These are phyloP conservation scores for Sclerotinia sclerotiorum DNA, from an alignment of 2,329 filamentous ascomycete genomes.

Conservation along the genomic window DNA sequence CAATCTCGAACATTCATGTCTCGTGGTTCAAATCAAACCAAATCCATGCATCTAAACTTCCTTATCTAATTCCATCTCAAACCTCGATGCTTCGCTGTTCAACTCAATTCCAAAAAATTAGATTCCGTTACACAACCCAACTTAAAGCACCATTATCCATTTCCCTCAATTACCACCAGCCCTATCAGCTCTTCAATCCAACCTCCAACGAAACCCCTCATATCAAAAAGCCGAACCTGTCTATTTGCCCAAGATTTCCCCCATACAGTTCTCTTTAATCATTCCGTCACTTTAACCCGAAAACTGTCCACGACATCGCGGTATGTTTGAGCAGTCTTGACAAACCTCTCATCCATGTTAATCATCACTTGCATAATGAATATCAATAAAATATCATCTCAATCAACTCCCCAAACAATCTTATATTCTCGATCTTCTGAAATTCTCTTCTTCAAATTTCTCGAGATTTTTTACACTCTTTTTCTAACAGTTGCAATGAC, in stretches of 20 bases:
- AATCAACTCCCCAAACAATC: not conserved
- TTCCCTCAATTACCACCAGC: not conserved
- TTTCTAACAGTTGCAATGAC: no score
- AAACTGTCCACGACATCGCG: not conserved
- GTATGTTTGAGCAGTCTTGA: slow-evolving; percentile 14
- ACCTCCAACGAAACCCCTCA: no score
- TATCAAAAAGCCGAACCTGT: slow-evolving; percentile 20
- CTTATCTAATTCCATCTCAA: not conserved
- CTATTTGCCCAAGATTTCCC: slow-evolving; percentile 18
- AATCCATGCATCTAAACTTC: not conserved
- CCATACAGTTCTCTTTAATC: slow-evolving; percentile 22
- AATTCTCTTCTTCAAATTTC: not conserved
- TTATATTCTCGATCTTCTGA: slow-evolving; percentile 22
- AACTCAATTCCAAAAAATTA: not conserved
- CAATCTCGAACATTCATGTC: not conserved
- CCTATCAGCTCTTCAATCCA: not conserved
- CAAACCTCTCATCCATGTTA: slow-evolving; percentile 14
- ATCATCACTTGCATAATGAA: not conserved
- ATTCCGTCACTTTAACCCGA: slow-evolving; percentile 22
- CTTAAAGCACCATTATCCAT: not conserved
- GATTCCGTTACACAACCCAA: not conserved
- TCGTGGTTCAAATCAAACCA: not conserved
- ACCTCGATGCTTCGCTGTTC: not conserved
- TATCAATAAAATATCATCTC: slow-evolving; percentile 20
- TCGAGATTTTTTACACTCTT: not conserved